A percentile compares a stretch with the other conserved stretches of the same genome.
Evolutionary conservation across 768 basidiomycete species (phyloP).

Genomic region (Mycena chlorophos): DNA sequence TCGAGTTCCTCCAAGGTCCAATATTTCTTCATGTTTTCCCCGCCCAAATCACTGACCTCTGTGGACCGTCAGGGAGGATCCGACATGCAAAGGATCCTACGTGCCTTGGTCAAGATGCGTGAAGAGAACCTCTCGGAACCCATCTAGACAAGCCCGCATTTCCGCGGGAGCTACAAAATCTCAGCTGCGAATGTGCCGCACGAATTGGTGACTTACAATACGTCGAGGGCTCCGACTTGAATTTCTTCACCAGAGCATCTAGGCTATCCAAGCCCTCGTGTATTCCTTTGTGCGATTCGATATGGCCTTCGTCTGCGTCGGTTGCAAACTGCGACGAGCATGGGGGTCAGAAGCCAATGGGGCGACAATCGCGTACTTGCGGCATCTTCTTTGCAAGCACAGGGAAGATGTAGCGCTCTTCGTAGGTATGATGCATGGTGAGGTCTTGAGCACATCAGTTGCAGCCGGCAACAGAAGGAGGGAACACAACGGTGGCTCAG

Average conservation of each 20-base stretch:
- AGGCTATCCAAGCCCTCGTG: slow-evolving; percentile 54
- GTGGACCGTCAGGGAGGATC: not conserved
- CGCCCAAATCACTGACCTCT: slow-evolving; percentile 50
- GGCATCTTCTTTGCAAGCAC: slow-evolving; percentile 50
- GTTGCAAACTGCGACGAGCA: slow-evolving; percentile 35
- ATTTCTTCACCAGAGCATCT: slow-evolving; percentile 40
- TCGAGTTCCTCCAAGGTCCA: slow-evolving; percentile 49
- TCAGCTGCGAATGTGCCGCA: not conserved
- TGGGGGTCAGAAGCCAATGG: not conserved
- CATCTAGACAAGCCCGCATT: slow-evolving; percentile 51
- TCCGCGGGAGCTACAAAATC: slow-evolving; percentile 37
- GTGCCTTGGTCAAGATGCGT: slow-evolving; percentile 47
- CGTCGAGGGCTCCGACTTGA: slow-evolving; percentile 40
- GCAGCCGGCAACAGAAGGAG: not conserved
- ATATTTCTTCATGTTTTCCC: slow-evolving; percentile 53
- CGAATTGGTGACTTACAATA: slow-evolving; percentile 33
- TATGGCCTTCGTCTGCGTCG: slow-evolving; percentile 42
- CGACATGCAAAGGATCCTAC: not conserved
- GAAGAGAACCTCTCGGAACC: slow-evolving; percentile 50
- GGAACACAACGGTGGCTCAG: slow-evolving; percentile 41
- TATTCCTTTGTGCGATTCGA: slow-evolving; percentile 53
- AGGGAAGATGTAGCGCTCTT: slow-evolving; percentile 46
- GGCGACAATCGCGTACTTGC: not conserved
- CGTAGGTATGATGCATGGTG: slow-evolving; percentile 49
- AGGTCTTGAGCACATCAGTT: slow-evolving; percentile 38